Evolutionary conservation across 805 yeast species (phyloP).

Genomic region (Monosporozyma siamensis): DNA sequence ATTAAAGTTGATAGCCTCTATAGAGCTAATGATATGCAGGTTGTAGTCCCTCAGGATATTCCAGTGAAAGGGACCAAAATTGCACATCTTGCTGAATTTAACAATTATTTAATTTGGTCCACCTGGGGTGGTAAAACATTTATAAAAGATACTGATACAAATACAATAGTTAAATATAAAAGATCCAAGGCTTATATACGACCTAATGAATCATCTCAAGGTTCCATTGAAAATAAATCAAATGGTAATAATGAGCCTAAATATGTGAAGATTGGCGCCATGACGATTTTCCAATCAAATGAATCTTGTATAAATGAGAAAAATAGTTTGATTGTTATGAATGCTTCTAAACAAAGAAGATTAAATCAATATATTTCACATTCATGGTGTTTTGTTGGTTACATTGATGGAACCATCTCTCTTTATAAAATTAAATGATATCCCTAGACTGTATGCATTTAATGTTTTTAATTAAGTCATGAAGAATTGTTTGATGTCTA

Average conservation of each 20-base stretch:
- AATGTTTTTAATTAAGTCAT: background rate
- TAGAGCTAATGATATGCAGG: background rate
- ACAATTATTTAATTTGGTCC: slow-evolving; percentile 1
- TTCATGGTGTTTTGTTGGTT: slow-evolving; percentile 27
- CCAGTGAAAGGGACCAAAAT: slow-evolving; percentile 1
- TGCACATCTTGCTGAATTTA: background rate
- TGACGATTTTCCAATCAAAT: slow-evolving; percentile 5
- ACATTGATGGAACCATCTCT: slow-evolving; percentile 25
- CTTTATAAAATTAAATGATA: slow-evolving; percentile 7
- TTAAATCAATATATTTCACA: slow-evolving; percentile 7
- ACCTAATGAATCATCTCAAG: slow-evolving; percentile 20
- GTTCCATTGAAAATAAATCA: slow-evolving; percentile 11
- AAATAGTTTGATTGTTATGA: background rate
- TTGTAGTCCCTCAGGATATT: background rate
- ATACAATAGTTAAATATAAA: slow-evolving; percentile 13
- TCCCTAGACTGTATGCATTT: background rate
- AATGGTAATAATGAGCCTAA: background rate
- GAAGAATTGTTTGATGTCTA: background rate
- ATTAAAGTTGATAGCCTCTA: background rate
- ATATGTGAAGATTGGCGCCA: slow-evolving; percentile 5
- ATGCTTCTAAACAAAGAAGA: slow-evolving; percentile 12
- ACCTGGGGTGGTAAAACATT: slow-evolving; percentile 5
- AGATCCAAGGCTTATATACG: slow-evolving; percentile 10
- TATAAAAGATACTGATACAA: background rate
- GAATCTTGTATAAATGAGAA: background rate